Evolutionary conservation across 83 land plant genomes (phyloP).

Genomic region (Diphasiastrum complanatum): DNA sequence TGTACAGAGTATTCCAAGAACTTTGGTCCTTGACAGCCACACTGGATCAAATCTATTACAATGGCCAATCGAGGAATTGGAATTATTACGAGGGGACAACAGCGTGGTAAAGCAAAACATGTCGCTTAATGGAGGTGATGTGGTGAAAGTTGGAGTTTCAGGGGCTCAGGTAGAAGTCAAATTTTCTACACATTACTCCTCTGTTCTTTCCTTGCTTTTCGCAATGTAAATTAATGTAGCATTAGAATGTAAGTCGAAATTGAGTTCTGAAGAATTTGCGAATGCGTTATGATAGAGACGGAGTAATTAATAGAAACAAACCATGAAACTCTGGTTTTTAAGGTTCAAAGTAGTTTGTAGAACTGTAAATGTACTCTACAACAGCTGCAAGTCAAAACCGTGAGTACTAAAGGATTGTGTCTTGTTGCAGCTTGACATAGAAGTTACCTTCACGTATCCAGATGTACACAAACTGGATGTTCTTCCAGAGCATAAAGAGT

Average conservation of each 20-base stretch:
- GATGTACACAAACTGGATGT: constrained; percentile 20
- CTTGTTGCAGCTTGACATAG: constrained; percentile 77
- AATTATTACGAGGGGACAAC: constrained; percentile 23
- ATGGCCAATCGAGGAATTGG: constrained; percentile 83
- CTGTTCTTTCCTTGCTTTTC: neutral
- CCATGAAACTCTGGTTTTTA: too few relatives aligned
- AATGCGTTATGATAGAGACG: too few relatives aligned
- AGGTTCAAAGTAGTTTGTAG: too few relatives aligned
- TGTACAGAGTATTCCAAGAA: constrained; percentile 71
- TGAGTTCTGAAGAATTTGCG: too few relatives aligned
- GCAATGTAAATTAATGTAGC: too few relatives aligned
- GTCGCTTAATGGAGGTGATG: constrained; percentile 36
- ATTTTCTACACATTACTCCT: neutral
- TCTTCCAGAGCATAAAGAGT: constrained; percentile 4
- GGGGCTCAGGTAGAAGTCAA: constrained; percentile 49
- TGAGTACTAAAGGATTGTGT: too few relatives aligned
- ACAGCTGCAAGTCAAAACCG: too few relatives aligned
- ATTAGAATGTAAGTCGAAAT: too few relatives aligned
- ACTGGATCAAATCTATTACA: constrained; percentile 56
- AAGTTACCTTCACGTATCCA: constrained; percentile 44
- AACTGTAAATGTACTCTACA: too few relatives aligned
- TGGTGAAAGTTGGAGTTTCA: constrained; percentile 41
- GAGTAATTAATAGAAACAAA: too few relatives aligned
- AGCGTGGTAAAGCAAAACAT: constrained; percentile 11
- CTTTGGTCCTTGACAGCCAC: constrained; percentile 45